A percentile compares a stretch with the other conserved stretches of the same genome.
Evolutionary conservation across 257 asterid species (phyloP).

Genomic region (Oldenlandia corymbosa): DNA sequence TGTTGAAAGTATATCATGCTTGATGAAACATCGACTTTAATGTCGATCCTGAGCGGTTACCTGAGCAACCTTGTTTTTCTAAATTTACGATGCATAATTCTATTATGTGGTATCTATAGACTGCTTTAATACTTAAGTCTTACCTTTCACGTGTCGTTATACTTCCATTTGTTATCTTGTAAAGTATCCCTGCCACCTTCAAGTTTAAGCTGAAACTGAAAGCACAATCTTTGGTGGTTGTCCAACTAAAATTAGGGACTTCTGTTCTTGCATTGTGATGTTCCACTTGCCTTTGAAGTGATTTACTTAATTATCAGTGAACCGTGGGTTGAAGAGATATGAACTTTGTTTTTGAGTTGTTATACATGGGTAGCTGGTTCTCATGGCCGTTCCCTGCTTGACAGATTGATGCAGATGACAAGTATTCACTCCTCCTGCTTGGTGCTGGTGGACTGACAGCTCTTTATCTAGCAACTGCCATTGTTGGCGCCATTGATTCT

Average conservation of each 20-base stretch:
- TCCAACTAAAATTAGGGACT: not conserved
- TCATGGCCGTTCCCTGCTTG: not conserved
- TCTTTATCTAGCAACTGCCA: slow-evolving; percentile 52
- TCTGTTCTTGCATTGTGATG: not conserved
- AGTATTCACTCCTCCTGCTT: slow-evolving; percentile 41
- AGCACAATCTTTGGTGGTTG: not conserved
- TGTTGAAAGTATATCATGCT: slow-evolving; percentile 35
- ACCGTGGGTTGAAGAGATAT: no score
- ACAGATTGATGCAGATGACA: slow-evolving; percentile 54
- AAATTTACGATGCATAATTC: not conserved
- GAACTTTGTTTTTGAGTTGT: no score
- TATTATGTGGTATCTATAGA: not conserved
- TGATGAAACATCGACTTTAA: slow-evolving; percentile 36
- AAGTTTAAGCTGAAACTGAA: not conserved
- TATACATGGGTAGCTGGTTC: no score
- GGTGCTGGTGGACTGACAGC: slow-evolving; percentile 55
- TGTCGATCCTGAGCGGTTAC: slow-evolving; percentile 73
- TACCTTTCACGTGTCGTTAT: no score
- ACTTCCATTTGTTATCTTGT: no score
- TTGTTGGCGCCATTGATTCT: slow-evolving; percentile 70
- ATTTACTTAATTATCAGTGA: not conserved
- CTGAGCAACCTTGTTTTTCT: slow-evolving; percentile 29
- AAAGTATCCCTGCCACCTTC: no score
- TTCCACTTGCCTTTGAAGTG: not conserved
- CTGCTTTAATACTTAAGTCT: no score